Percentiles rank a stretch among this genome's conserved stretches.
These are phyloP conservation scores for Parmales sp. DNA, from an alignment of 108 stramenopile species.

Conservation along the genomic window DNA sequence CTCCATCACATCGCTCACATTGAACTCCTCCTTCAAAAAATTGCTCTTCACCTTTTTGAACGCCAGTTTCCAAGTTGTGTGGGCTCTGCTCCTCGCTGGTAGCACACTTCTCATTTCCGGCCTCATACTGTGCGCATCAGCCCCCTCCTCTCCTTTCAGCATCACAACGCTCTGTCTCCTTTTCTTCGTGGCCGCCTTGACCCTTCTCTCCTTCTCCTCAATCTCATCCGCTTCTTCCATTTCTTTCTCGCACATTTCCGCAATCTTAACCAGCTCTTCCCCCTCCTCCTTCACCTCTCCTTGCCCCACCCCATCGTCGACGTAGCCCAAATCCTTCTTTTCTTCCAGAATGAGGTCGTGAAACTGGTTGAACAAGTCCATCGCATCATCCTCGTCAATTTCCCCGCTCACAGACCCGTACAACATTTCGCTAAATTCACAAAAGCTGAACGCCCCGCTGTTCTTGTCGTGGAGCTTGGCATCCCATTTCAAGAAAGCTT, in stretches of 20 bases:
- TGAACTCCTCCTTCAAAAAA: background rate
- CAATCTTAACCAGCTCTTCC: background rate
- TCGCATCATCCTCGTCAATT: background rate
- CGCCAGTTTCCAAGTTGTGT: background rate
- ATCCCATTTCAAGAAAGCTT: slow-evolving; percentile 5
- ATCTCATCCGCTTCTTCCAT: background rate
- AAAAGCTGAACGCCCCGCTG: background rate
- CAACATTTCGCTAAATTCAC: background rate
- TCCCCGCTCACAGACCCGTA: background rate
- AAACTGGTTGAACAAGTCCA: background rate
- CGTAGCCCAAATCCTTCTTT: background rate
- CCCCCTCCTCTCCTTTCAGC: background rate
- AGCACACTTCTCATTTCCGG: background rate
- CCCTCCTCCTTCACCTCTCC: background rate
- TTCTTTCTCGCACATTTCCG: slow-evolving; percentile 2
- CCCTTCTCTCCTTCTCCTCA: background rate
- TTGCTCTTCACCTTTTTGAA: background rate
- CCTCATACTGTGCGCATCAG: background rate
- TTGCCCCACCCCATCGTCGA: background rate
- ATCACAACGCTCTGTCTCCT: background rate
- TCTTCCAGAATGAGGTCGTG: slow-evolving; percentile 3
- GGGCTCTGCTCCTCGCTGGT: background rate
- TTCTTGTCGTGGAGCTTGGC: background rate
- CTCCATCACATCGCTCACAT: background rate
- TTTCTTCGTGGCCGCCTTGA: background rate